Base-by-base conservation (phyloP, 805 yeast species). In the Starmerella floricola region DNA sequence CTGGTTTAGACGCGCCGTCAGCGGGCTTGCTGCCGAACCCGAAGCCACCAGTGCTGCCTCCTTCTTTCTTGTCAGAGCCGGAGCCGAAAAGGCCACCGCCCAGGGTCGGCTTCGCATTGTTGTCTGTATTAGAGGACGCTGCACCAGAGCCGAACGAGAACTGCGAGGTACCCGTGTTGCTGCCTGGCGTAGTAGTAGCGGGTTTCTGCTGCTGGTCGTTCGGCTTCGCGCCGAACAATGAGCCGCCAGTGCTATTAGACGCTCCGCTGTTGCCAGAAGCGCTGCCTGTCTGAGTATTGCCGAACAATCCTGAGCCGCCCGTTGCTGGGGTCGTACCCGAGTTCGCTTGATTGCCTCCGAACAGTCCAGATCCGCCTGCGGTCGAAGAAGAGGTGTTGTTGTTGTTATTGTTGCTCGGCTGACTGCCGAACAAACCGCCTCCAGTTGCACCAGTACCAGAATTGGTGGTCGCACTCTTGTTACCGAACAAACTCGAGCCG, bases 51-150 rank as follows among this genome's bases (percentile, higher is more conserved):
- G 36, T 18, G 10, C 15, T 27, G 6, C 27, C 16, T 24, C 33
- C 15, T 29, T 15, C 13, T 17, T 18, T 8, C 15, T 27, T 34
- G 19, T 19, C 16, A 23, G 26, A 23, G 26, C 26, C 10, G 16
- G 15, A 10, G n/a, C 40, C 40, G 28, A 36, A 36, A 13, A 36
- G 40, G 31, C 38, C 38, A 6, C 38, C 38, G n/a, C n/a, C n/a
- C n/a, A n/a, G n/a, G n/a, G n/a, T 6, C 31, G 31, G 31, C 6
- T 15, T 28, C 6, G 8, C 26, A 10, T 10, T 23, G 10, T 23
- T 23, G 10, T 23, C 10, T 6, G 26, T 23, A 10, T 23, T 10
- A 23, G 26, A 6, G 10, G 26, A 10, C 10, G 6, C 10, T 8
- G 26, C 26, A 23, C 26, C 26, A 11, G 10, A 8, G 10, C 27